These are phyloP conservation scores for Ogataea nonfermentans DNA, from an alignment of 805 yeast genomes.

Conservation along the genomic window DNA sequence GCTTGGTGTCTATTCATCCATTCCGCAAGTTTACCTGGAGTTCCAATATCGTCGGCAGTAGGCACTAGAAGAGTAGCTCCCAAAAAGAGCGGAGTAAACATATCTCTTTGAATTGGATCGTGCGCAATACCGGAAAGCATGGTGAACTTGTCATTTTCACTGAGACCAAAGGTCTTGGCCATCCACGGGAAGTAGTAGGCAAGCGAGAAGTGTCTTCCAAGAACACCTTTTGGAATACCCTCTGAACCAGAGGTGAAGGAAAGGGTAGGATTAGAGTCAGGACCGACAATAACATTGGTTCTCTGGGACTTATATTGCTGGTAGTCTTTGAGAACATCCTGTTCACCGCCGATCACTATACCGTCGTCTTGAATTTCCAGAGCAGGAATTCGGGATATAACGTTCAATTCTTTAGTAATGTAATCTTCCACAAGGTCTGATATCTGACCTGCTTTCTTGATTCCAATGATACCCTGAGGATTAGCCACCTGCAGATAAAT, in stretches of 20 bases:
- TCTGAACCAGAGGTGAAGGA: slow-evolving; percentile 98
- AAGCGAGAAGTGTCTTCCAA: slow-evolving; percentile 94
- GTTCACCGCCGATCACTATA: slow-evolving; percentile 57
- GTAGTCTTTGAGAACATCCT: slow-evolving; percentile 41
- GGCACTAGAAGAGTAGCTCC: slow-evolving; percentile 95
- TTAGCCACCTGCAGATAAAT: slow-evolving; percentile 89
- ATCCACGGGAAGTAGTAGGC: slow-evolving; percentile 99
- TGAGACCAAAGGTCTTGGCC: slow-evolving; percentile 78
- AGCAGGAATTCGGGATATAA: slow-evolving; percentile 71
- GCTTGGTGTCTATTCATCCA: slow-evolving; percentile 95
- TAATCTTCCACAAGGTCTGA: slow-evolving; percentile 77
- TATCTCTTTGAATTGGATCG: slow-evolving; percentile 98
- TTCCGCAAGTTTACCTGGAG: slow-evolving; percentile 95
- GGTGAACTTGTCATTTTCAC: slow-evolving; percentile 83
- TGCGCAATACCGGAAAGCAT: slow-evolving; percentile 99
- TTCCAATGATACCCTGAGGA: slow-evolving; percentile 87
- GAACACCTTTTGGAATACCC: slow-evolving; percentile 97
- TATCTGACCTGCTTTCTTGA: slow-evolving; percentile 84
- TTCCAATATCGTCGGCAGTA: slow-evolving; percentile 95
- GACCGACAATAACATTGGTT: slow-evolving; percentile 92
- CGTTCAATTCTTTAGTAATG: slow-evolving; percentile 67
- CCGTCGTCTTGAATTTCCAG: slow-evolving; percentile 80
- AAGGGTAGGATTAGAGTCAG: slow-evolving; percentile 95
- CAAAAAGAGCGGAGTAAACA: slow-evolving; percentile 94
- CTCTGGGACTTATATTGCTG: slow-evolving; percentile 49